Evolutionary conservation across 1,139 yeast species (phyloP).

Genomic region (Lodderomyces beijingensis): DNA sequence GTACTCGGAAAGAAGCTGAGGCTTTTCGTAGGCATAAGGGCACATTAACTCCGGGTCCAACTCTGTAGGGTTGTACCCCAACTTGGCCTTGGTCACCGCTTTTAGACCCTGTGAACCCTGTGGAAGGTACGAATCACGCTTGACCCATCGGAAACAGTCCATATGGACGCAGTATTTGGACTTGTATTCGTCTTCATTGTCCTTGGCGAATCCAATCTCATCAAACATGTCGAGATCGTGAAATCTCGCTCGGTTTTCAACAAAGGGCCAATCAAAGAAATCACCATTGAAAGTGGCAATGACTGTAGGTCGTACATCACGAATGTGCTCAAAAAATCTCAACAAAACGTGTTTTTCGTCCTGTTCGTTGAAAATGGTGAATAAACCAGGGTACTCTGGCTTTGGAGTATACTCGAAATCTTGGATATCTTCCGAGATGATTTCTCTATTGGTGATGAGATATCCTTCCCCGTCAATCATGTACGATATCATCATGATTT

Average conservation of each 20-base stretch:
- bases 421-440: conserved; percentile 89
- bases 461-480: conserved; percentile 99
- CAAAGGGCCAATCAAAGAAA: conserved; percentile 98
- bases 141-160: conserved; percentile 99
- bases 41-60: conserved; percentile 98
- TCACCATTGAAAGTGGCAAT: conserved; percentile 98
- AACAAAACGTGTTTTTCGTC: conserved; percentile 73
- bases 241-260: conserved; percentile 76
- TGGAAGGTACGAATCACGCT: conserved; percentile 94
- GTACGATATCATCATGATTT: conserved; percentile 97
- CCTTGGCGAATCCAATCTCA: conserved; percentile 92
- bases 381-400: conserved; percentile 90
- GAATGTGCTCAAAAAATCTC: conserved; percentile 83
- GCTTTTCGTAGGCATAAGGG: conserved; percentile 91
- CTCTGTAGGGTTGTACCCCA: conserved; percentile 96
- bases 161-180: conserved; percentile 91
- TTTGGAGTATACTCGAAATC: conserved; percentile 98
- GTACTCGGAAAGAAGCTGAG: conserved; percentile 89
- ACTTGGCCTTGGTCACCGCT: conserved; percentile 93
- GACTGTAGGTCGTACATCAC: conserved; percentile 87
- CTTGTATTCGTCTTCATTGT: conserved; percentile 87
- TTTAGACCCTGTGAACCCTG: conserved; percentile 98
- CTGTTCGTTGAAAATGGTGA: conserved; percentile 85
- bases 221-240: conserved; percentile 88
- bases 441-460: conserved; percentile 88